A percentile compares a stretch with the other conserved stretches of the same genome.
Conservation (phyloP, 2,329 filamentous ascomycete species). For the Beauveria pseudobassiana region DNA sequence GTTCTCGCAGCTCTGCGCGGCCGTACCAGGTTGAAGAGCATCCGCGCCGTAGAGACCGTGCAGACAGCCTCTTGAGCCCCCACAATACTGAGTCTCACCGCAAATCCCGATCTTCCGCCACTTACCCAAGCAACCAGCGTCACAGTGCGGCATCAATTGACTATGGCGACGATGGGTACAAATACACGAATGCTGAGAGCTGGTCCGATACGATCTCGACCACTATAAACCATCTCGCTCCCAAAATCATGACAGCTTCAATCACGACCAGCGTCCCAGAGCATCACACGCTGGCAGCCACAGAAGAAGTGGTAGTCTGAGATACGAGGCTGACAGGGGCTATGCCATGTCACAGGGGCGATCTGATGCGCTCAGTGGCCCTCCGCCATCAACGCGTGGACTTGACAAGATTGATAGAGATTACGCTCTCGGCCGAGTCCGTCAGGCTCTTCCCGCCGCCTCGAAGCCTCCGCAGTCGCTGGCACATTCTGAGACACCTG, state of each 20-base stretch:
- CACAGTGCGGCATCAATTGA: constrained; percentile 38
- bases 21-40: constrained; percentile 46
- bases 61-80: constrained; percentile 34
- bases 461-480: constrained; percentile 27
- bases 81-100: constrained; percentile 39
- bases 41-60: constrained; percentile 41
- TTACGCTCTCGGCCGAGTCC: constrained; percentile 32
- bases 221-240: constrained; percentile 36
- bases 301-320: constrained; percentile 18
- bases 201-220: constrained; percentile 55
- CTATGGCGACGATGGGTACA: constrained; percentile 53
- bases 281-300: constrained; percentile 43
- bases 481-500: constrained; percentile 16
- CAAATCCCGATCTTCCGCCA: constrained; percentile 36
- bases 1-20: constrained; percentile 39
- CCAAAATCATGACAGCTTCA: constrained; percentile 46
- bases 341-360: constrained; percentile 30
- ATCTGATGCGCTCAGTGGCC: constrained; percentile 40
- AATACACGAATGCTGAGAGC: constrained; percentile 56
- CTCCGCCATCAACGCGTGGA: constrained; percentile 62
- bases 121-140: constrained; percentile 37
- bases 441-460: constrained; percentile 34
- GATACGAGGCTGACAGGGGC: neutral
- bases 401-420: constrained; percentile 59
- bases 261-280: constrained; percentile 48